phyloP scores from a whole-genome alignment of 352 stramenopile genomes.

The Hyaloperonospora brassicae region DNA sequence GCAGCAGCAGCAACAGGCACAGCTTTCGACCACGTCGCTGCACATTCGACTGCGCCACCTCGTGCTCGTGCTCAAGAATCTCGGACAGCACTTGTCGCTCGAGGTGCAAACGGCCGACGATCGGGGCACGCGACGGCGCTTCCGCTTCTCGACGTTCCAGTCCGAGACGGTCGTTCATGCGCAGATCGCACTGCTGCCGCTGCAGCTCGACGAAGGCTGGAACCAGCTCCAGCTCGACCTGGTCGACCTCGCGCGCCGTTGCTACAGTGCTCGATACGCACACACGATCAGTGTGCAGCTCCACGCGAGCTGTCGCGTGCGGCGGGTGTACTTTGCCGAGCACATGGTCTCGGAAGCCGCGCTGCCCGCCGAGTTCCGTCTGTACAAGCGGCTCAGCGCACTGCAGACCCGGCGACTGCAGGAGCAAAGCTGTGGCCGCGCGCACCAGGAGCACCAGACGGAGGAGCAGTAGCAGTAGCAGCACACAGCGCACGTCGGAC shows the following conservation, averaged over 20 bases:
- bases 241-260: slow-evolving; percentile 28
- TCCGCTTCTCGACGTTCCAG: slow-evolving; percentile 47
- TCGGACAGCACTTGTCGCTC: slow-evolving; percentile 36
- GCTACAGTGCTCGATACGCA: slow-evolving; percentile 37
- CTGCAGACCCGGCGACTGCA: slow-evolving; percentile 16
- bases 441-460: neutral
- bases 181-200: slow-evolving; percentile 31
- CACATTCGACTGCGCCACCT: slow-evolving; percentile 44
- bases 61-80: slow-evolving; percentile 39
- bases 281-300: slow-evolving; percentile 40
- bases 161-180: slow-evolving; percentile 32
- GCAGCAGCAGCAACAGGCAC: neutral
- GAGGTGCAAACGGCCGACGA: slow-evolving; percentile 39
- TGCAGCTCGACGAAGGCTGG: slow-evolving; percentile 41
- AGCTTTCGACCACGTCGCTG: slow-evolving; percentile 18
- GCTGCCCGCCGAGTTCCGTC: slow-evolving; percentile 43
- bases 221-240: slow-evolving; percentile 59
- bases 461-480: too few species aligned
- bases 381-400: slow-evolving; percentile 41
- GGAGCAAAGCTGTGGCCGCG: slow-evolving; percentile 5
- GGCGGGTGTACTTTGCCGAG: slow-evolving; percentile 51
- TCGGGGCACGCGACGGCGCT: slow-evolving; percentile 25
- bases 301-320: slow-evolving; percentile 49
- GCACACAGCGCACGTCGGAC: too few species aligned
- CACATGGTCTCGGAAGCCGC: slow-evolving; percentile 30